Percentiles rank a stretch among this genome's conserved stretches.
Evolutionary conservation across 352 stramenopile species (phyloP).

Genomic region (Aphanomyces astaci): DNA sequence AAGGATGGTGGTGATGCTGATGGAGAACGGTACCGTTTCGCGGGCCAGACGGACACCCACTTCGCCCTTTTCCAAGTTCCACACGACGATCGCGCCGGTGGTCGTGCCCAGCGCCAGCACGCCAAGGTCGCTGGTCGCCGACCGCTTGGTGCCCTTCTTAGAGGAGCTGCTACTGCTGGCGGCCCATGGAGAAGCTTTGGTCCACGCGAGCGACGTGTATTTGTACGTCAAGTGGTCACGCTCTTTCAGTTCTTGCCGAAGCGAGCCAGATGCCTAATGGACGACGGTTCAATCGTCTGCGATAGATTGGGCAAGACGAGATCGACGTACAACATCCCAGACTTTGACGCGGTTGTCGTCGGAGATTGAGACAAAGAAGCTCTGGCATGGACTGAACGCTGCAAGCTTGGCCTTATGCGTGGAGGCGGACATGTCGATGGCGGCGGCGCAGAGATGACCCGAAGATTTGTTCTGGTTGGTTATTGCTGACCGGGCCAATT

Average conservation of each 20-base stretch:
- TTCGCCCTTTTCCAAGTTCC: constrained; percentile 60
- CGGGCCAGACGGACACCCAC: constrained; percentile 49
- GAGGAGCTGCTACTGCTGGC: not conserved
- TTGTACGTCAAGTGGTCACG: constrained; percentile 78
- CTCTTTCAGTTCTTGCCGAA: constrained; percentile 75
- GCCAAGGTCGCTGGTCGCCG: constrained; percentile 28
- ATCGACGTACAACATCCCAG: constrained; percentile 70
- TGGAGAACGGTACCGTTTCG: constrained; percentile 28
- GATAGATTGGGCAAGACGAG: too few species aligned
- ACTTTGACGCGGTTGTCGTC: constrained; percentile 78
- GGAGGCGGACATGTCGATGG: not conserved
- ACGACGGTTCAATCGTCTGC: not conserved
- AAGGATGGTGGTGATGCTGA: too few species aligned
- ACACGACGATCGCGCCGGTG: constrained; percentile 56
- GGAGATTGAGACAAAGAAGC: constrained; percentile 70
- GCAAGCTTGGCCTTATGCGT: constrained; percentile 3
- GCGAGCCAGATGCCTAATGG: constrained; percentile 37
- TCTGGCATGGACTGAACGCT: constrained; percentile 55
- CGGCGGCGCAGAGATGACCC: not conserved
- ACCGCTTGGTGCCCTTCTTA: constrained; percentile 28
- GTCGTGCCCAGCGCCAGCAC: constrained; percentile 65
- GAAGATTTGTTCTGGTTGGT: constrained; percentile 23
- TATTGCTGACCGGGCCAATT: not conserved
- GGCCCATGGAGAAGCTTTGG: constrained; percentile 32
- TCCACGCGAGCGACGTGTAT: constrained; percentile 71